phyloP scores from a whole-genome alignment of 108 stramenopile genomes.

The Nannochloropsis salina region DNA sequence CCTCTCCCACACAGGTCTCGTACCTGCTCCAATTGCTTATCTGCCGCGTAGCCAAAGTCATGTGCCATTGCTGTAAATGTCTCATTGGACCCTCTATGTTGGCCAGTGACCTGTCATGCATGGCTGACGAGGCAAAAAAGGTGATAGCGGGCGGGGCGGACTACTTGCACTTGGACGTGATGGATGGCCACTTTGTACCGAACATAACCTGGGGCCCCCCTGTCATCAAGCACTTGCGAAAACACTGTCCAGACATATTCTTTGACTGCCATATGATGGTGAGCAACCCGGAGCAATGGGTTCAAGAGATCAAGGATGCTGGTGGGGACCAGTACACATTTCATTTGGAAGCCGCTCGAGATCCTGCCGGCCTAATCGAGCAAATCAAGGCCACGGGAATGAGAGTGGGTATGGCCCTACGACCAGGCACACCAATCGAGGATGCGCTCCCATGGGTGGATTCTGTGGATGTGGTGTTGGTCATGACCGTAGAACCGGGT shows the following conservation, averaged over 20 bases:
- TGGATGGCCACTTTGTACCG: constrained; percentile 98
- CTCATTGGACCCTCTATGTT: constrained; percentile 70
- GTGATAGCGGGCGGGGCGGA: constrained; percentile 63
- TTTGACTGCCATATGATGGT: constrained; percentile 87
- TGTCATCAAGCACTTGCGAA: constrained; percentile 58
- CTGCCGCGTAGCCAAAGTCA: background rate
- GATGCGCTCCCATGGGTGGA: constrained; percentile 54
- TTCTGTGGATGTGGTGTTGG: constrained; percentile 67
- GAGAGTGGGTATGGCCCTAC: constrained; percentile 72
- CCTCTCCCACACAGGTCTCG: background rate
- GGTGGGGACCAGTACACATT: constrained; percentile 69
- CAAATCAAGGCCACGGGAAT: constrained; percentile 64
- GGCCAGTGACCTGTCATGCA: constrained; percentile 68
- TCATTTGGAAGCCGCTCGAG: constrained; percentile 67
- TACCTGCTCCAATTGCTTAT: too few relatives aligned
- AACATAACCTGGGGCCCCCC: constrained; percentile 94
- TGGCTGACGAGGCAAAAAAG: constrained; percentile 65
- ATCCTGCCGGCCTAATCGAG: constrained; percentile 57
- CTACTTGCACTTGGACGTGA: constrained; percentile 91
- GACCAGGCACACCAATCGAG: constrained; percentile 74
- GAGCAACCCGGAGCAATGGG: constrained; percentile 75
- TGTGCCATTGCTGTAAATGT: background rate
- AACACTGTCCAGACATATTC: constrained; percentile 53
- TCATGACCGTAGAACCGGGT: constrained; percentile 90
- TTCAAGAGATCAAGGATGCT: constrained; percentile 70